phyloP scores from a whole-genome alignment of 768 basidiomycete genomes.

The Boletus edulis region DNA sequence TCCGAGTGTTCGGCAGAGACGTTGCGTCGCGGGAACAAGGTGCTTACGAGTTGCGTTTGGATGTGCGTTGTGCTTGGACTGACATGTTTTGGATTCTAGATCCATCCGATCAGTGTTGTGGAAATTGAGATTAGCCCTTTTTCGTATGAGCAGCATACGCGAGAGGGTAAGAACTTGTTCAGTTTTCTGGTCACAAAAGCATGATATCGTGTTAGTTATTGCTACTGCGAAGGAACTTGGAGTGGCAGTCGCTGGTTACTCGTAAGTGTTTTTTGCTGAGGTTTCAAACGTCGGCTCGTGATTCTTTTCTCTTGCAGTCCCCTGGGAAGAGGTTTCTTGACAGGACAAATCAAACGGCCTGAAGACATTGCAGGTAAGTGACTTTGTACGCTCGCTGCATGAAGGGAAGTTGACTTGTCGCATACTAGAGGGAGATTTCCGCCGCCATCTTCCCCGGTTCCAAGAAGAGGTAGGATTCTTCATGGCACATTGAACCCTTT shows the following conservation, averaged over 20 bases:
- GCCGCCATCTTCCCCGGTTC: conserved; percentile 39
- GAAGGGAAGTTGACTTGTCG: neutral
- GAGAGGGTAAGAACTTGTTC: conserved; percentile 31
- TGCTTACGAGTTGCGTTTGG: neutral
- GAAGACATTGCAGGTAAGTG: conserved; percentile 34
- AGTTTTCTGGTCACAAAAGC: neutral
- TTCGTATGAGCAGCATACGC: conserved; percentile 52
- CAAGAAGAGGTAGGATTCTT: conserved; percentile 34
- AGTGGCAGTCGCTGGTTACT: conserved; percentile 59
- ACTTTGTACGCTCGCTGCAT: too few species aligned
- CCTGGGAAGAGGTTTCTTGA: conserved; percentile 52
- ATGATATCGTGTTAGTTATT: conserved; percentile 36
- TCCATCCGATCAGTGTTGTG: conserved; percentile 54
- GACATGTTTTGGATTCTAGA: conserved; percentile 26
- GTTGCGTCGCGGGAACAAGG: conserved; percentile 37
- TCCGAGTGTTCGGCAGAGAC: conserved; percentile 53
- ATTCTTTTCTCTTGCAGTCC: conserved; percentile 34
- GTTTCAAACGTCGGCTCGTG: too few species aligned
- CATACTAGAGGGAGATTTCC: conserved; percentile 41
- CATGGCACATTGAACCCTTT: neutral
- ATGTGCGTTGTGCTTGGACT: too few species aligned
- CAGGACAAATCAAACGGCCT: conserved; percentile 43
- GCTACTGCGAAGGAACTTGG: conserved; percentile 53
- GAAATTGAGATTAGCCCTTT: conserved; percentile 70
- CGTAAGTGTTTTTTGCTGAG: conserved; percentile 32